Evolutionary conservation across 2,329 filamentous ascomycete genomes (phyloP), one percentile per base, ranked within the genome.

Genomic region (Fusarium redolens): DNA sequence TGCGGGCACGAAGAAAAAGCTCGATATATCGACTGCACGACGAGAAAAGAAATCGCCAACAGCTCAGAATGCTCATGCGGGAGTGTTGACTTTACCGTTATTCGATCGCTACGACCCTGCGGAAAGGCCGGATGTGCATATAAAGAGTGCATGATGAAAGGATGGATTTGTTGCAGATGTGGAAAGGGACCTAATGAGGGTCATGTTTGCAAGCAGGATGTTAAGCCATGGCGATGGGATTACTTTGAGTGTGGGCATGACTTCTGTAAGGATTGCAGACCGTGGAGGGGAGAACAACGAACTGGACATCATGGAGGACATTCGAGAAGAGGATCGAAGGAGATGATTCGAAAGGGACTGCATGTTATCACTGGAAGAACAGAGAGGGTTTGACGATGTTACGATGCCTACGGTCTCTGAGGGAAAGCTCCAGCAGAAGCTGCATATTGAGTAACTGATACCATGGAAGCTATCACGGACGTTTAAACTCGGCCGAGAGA

Each of bases 271-370:
- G 51, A 30, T 4, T 75, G 73, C 22, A 56, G 37, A 5, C 57
- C 74, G 3, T 75, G 73, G 63, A 55, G 31, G 7, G 61, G 48
- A 20, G 44, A 43, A 28, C 18, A 30, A 8, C 28, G 17, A 17
- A 33, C 37, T 5, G 55, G 31, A 22, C 17, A 57, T n/a, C 33
- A 25, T 33, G 37, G 18, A 3, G 35, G 37, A 1, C 59, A 20
- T 47, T 25, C n/a, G 3, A 58, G 70, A 7, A 68, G 35, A n/a
- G 57, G n/a, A 82, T 80, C 68, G 82, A 83, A 17, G 37, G 65
- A 68, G 35, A 52, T 25, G 13, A 57, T 73, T 30, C 48, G 59
- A 22, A 64, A 41, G 15, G 58, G 72, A 10, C 25, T 73, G 10
- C 35, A 56, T 35, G 31, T 47, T 40, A 59, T 70, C 6, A 54